phyloP scores from a whole-genome alignment of 2,329 filamentous ascomycete species.

The Cladobotryum mycophilum region DNA sequence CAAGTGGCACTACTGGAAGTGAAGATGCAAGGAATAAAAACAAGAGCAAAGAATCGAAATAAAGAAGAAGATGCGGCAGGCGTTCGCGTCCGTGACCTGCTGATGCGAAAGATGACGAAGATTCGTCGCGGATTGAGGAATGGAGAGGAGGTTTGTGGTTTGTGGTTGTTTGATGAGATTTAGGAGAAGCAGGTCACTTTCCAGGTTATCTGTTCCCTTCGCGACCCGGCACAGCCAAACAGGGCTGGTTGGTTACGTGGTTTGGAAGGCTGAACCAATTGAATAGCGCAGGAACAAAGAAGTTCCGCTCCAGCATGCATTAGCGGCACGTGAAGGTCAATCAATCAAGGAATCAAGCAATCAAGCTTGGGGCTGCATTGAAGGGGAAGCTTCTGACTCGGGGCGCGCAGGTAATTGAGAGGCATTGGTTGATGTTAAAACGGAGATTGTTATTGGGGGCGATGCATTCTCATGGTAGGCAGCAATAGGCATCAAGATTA shows the following conservation, averaged over 20 bases:
- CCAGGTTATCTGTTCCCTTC: conserved; percentile 28
- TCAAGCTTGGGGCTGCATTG: too few relatives aligned
- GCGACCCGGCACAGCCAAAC: conserved; percentile 6
- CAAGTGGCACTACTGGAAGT: conserved; percentile 22
- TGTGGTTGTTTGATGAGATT: conserved; percentile 14
- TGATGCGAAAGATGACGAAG: conserved; percentile 20
- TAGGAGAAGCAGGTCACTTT: conserved; percentile 21
- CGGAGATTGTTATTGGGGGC: too few relatives aligned
- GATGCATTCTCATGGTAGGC: too few relatives aligned
- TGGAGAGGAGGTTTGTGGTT: conserved; percentile 11
- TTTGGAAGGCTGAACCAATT: conserved; percentile 14
- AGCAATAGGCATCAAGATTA: too few relatives aligned
- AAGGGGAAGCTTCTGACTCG: too few relatives aligned
- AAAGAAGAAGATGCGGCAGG: conserved; percentile 12
- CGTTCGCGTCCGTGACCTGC: conserved; percentile 20
- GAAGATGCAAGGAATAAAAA: conserved; percentile 16
- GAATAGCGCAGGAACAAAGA: conserved; percentile 11
- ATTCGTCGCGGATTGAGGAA: conserved; percentile 16
- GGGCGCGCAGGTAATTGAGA: too few relatives aligned
- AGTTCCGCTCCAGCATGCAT: conserved; percentile 17
- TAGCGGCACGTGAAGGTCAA: conserved; percentile 10
- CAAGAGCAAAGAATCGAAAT: conserved; percentile 11
- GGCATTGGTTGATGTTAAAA: too few relatives aligned
- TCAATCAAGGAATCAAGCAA: too few relatives aligned
- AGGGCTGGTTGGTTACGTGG: conserved; percentile 11